Conservation (phyloP, 345 rosid species). For the Bruguiera gymnorhiza region DNA sequence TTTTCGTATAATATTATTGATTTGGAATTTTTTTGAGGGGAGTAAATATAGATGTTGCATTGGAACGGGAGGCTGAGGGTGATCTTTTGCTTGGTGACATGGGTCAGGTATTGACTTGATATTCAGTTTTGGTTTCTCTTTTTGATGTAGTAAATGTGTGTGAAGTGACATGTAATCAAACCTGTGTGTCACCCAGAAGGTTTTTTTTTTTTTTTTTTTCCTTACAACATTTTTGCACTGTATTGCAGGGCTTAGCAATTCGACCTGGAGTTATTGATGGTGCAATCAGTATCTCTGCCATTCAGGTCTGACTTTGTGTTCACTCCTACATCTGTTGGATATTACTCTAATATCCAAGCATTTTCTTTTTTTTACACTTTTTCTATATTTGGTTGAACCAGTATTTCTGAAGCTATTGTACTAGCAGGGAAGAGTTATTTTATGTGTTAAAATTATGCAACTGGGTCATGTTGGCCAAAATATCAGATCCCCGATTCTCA, state of each 20-base stretch:
- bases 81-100: constrained; percentile 91
- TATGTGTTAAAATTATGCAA: too few species aligned
- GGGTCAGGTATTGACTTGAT: constrained; percentile 69
- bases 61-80: constrained; percentile 12
- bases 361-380: neutral
- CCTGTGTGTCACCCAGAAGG: too few species aligned
- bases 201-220: neutral
- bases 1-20: neutral
- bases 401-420: too few species aligned
- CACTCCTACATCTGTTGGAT: neutral
- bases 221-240: neutral
- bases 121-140: neutral
- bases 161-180: too few species aligned
- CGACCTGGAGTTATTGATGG: constrained; percentile 89
- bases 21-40: neutral
- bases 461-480: too few species aligned
- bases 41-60: neutral
- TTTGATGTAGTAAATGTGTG: neutral
- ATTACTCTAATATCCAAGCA: neutral
- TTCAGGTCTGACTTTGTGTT: constrained; percentile 49
- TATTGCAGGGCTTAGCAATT: constrained; percentile 75
- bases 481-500: too few species aligned
- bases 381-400: too few species aligned
- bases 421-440: too few species aligned
- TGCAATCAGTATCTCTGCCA: constrained; percentile 93